phyloP scores from a whole-genome alignment of 73 alveolate genomes.

The Paramecium caudatum region DNA sequence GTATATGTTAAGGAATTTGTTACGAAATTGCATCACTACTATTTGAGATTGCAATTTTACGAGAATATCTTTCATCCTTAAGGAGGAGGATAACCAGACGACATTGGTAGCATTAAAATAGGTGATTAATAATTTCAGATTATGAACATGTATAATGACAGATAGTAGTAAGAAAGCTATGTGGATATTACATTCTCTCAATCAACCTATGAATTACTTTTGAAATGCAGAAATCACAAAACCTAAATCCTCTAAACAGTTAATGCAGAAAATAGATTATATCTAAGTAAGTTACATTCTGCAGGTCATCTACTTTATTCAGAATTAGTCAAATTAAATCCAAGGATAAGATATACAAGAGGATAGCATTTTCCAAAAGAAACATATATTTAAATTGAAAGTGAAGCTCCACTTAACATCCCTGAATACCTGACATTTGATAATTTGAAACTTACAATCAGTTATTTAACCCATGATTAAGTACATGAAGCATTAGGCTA shows the following conservation, averaged over 20 bases:
- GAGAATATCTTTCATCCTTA: constrained; percentile 62
- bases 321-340: not conserved
- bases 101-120: not conserved
- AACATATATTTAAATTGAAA: constrained; percentile 4
- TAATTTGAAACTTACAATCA: not conserved
- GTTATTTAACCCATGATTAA: not conserved
- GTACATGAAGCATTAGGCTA: constrained; percentile 17
- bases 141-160: constrained; percentile 21
- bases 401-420: not conserved
- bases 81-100: constrained; percentile 63
- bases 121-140: not conserved
- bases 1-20: not conserved
- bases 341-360: not conserved
- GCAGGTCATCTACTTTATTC: constrained; percentile 37
- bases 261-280: not conserved
- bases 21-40: constrained; percentile 2
- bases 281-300: constrained; percentile 8
- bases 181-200: constrained; percentile 2
- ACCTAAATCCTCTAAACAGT: not conserved
- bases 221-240: constrained; percentile 13
- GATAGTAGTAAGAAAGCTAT: constrained; percentile 20
- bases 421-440: not conserved
- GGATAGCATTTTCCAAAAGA: constrained; percentile 45
- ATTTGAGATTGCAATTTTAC: not conserved
- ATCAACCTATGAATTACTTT: not conserved